A percentile compares a stretch with the other conserved stretches of the same genome.
These are phyloP conservation scores for Striga hermonthica DNA, from an alignment of 305 asterid genomes.

Conservation along the genomic window DNA sequence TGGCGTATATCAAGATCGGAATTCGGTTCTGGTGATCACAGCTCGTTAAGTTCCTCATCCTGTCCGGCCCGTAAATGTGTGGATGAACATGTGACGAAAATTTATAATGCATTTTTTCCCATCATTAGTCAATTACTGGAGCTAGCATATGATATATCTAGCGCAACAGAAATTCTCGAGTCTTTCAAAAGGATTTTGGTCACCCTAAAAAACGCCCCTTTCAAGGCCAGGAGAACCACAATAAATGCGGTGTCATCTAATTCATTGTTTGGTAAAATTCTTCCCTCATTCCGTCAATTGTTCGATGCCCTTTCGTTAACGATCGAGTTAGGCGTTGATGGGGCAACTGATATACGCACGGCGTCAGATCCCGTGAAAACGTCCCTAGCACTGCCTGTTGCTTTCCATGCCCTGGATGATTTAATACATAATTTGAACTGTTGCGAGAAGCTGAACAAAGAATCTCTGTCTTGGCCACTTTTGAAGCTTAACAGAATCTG, in stretches of 20 bases:
- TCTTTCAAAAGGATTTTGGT: constrained; percentile 51
- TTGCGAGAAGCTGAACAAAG: constrained; percentile 46
- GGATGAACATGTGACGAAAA: constrained; percentile 79
- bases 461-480: constrained; percentile 77
- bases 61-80: constrained; percentile 81
- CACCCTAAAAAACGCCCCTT: constrained; percentile 65
- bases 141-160: constrained; percentile 45
- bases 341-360: constrained; percentile 49
- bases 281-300: constrained; percentile 61
- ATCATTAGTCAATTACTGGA: constrained; percentile 51
- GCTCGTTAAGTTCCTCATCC: constrained; percentile 67
- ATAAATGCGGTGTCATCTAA: constrained; percentile 42
- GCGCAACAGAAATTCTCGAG: constrained; percentile 51
- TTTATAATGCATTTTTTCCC: constrained; percentile 65
- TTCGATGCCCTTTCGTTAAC: constrained; percentile 78
- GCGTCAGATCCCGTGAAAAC: constrained; percentile 81
- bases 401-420: constrained; percentile 87
- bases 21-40: constrained; percentile 53
- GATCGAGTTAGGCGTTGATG: constrained; percentile 44
- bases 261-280: constrained; percentile 39
- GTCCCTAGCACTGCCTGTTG: constrained; percentile 76
- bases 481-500: constrained; percentile 75
- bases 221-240: constrained; percentile 66
- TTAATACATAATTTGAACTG: constrained; percentile 49
- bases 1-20: constrained; percentile 92